A percentile compares a stretch with the other conserved stretches of the same genome.
phyloP scores from a whole-genome alignment of 805 yeast species.

The Tetrapisispora arboricola region DNA sequence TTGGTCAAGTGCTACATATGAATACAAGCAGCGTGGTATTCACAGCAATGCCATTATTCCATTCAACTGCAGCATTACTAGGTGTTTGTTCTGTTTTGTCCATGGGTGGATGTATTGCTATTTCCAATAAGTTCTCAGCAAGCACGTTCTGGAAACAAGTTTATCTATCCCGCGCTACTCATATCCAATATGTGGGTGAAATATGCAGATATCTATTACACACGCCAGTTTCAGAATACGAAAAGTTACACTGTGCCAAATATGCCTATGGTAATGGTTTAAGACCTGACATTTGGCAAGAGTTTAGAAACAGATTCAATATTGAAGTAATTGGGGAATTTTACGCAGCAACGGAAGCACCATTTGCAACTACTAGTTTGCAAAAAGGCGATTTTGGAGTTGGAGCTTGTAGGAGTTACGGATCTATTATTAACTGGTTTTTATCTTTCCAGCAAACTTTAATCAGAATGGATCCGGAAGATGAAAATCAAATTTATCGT shows the following conservation, averaged over 20 bases:
- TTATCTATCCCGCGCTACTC: conserved; percentile 57
- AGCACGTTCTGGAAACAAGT: conserved; percentile 87
- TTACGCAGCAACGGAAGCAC: conserved; percentile 89
- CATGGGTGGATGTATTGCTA: conserved; percentile 64
- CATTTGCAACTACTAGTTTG: conserved; percentile 72
- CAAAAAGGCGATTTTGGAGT: conserved; percentile 73
- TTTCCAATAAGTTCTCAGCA: conserved; percentile 75
- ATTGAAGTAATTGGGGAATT: conserved; percentile 77
- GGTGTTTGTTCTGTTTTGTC: conserved; percentile 65
- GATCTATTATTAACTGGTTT: conserved; percentile 43
- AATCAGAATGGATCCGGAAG: conserved; percentile 72
- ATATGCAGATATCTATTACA: conserved; percentile 77
- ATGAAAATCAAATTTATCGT: conserved; percentile 60
- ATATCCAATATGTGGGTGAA: conserved; percentile 90
- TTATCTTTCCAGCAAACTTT: conserved; percentile 47
- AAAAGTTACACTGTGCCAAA: conserved; percentile 45
- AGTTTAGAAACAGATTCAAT: conserved; percentile 66
- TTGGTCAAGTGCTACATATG: conserved; percentile 59
- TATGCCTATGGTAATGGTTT: conserved; percentile 88
- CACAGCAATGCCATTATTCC: conserved; percentile 93
- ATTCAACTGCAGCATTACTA: conserved; percentile 83
- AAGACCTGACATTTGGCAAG: conserved; percentile 78
- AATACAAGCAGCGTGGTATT: conserved; percentile 48
- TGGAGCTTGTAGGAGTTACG: conserved; percentile 83
- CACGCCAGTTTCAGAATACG: conserved; percentile 56